phyloP scores from a whole-genome alignment of 768 basidiomycete genomes.

The Scleroderma bovista region DNA sequence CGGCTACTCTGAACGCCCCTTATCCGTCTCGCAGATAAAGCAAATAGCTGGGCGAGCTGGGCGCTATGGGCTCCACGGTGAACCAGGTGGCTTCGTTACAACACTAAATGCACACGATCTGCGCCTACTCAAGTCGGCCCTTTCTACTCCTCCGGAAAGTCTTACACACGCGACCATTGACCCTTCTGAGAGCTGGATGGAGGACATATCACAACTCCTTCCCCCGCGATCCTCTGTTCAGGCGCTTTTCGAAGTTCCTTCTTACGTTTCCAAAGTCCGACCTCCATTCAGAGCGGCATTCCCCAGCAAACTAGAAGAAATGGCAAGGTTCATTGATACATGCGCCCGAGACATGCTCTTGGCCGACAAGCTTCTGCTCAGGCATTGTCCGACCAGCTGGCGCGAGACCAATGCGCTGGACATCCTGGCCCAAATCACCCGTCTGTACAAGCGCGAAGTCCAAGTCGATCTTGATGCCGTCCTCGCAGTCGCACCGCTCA shows the following conservation, averaged over 20 bases:
- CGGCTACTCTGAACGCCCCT: conserved; percentile 36
- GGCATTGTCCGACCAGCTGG: conserved; percentile 53
- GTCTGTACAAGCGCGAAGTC: conserved; percentile 28
- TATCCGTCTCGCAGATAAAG: conserved; percentile 78
- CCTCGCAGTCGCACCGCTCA: conserved; percentile 15
- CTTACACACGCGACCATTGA: conserved; percentile 50
- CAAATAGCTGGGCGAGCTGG: conserved; percentile 95
- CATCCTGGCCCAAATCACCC: conserved; percentile 36
- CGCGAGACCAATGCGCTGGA: conserved; percentile 32
- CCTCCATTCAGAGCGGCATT: conserved; percentile 37
- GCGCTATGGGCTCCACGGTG: conserved; percentile 67
- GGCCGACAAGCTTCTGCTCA: conserved; percentile 39
- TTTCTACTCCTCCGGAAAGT: conserved; percentile 45
- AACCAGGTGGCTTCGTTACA: conserved; percentile 63
- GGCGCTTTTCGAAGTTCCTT: conserved; percentile 44
- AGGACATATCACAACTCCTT: conserved; percentile 33
- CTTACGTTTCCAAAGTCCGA: conserved; percentile 43
- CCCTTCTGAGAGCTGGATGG: conserved; percentile 20
- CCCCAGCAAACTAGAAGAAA: conserved; percentile 16
- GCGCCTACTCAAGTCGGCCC: conserved; percentile 47
- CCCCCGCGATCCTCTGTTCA: conserved; percentile 36
- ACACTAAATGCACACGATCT: conserved; percentile 64
- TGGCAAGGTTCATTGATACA: conserved; percentile 42
- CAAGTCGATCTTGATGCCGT: conserved; percentile 7
- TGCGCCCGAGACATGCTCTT: conserved; percentile 34